phyloP scores from a whole-genome alignment of 169 alveolate species.

The Plasmodium malariae region DNA sequence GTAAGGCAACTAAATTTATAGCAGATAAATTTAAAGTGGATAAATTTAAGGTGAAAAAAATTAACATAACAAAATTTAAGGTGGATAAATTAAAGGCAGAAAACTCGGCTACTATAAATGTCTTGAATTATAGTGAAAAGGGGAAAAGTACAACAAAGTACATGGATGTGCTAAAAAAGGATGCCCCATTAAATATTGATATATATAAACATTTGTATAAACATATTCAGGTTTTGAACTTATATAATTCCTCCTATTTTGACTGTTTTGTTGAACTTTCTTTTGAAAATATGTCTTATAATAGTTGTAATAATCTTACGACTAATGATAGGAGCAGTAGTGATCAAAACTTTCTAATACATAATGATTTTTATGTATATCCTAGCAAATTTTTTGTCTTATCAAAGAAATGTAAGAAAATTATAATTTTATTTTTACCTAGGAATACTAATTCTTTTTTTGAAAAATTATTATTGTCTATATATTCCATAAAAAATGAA shows the following conservation, averaged over 20 bases:
- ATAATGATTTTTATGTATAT: conserved; percentile 66
- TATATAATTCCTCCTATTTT: conserved; percentile 47
- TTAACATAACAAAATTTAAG: conserved; percentile 8
- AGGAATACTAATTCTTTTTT: neutral
- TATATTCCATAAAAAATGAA: conserved; percentile 16
- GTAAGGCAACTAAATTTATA: neutral
- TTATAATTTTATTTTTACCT: conserved; percentile 58
- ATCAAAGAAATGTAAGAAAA: conserved; percentile 57
- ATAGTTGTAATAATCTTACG: neutral
- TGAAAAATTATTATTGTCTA: conserved; percentile 36
- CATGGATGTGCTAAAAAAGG: neutral
- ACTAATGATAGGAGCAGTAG: neutral
- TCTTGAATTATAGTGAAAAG: neutral
- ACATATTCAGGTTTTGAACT: conserved; percentile 50
- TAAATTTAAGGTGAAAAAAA: neutral
- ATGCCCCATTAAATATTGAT: conserved; percentile 8
- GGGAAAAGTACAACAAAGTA: neutral
- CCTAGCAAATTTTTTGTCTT: conserved; percentile 37
- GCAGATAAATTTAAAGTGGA: conserved; percentile 5
- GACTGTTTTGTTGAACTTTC: conserved; percentile 64
- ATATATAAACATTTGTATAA: conserved; percentile 37
- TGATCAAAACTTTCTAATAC: conserved; percentile 17
- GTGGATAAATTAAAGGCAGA: neutral
- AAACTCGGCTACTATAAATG: neutral
- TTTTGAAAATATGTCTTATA: conserved; percentile 20